Conservation (phyloP, 345 rosid species). For the Mangifera indica region DNA sequence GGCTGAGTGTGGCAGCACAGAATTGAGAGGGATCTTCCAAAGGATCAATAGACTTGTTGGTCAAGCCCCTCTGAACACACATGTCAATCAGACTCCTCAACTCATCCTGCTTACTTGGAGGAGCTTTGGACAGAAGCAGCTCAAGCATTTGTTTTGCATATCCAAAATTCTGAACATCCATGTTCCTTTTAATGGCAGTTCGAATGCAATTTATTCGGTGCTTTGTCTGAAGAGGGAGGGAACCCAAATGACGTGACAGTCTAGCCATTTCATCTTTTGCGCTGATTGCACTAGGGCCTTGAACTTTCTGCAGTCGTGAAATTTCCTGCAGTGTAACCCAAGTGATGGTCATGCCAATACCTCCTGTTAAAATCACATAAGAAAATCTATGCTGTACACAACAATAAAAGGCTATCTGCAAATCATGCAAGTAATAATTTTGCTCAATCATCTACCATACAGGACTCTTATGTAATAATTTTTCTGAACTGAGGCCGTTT, state of each 20-base stretch:
- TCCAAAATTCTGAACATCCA: slow-evolving; percentile 95
- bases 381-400: background rate
- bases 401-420: background rate
- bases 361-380: background rate
- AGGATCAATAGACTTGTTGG: slow-evolving; percentile 95
- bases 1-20: slow-evolving; percentile 93
- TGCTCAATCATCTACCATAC: too few species aligned
- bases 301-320: slow-evolving; percentile 75
- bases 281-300: slow-evolving; percentile 84
- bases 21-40: slow-evolving; percentile 93
- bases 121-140: slow-evolving; percentile 91
- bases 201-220: slow-evolving; percentile 95
- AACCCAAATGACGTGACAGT: slow-evolving; percentile 84
- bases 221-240: slow-evolving; percentile 85
- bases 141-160: slow-evolving; percentile 96
- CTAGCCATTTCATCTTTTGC: slow-evolving; percentile 99
- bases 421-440: too few species aligned
- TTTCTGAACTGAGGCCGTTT: background rate
- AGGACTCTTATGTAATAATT: too few species aligned
- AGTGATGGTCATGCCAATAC: slow-evolving; percentile 9
- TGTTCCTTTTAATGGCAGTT: slow-evolving; percentile 90
- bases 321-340: slow-evolving; percentile 64
- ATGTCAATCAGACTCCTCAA: slow-evolving; percentile 80
- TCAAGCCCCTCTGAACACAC: slow-evolving; percentile 79
- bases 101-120: slow-evolving; percentile 87